These are phyloP conservation scores for Lipomyces japonicus DNA, from an alignment of 805 yeast genomes.

Conservation along the genomic window DNA sequence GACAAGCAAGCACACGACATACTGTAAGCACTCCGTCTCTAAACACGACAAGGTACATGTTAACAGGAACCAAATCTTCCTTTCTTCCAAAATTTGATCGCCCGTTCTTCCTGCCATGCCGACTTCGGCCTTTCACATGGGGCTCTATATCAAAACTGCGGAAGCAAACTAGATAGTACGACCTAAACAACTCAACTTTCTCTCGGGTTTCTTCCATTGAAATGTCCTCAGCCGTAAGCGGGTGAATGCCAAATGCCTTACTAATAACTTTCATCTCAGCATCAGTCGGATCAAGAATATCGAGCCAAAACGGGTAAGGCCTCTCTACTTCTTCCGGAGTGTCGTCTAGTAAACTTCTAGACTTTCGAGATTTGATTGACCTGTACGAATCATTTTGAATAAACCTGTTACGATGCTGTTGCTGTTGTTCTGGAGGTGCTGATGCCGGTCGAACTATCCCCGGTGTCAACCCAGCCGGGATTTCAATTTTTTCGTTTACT, in stretches of 20 bases:
- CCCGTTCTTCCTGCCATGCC: constrained; percentile 36
- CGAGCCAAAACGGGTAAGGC: constrained; percentile 59
- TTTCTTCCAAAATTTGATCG: constrained; percentile 17
- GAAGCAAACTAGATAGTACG: constrained; percentile 89
- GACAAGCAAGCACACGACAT: too few relatives aligned
- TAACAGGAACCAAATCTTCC: constrained; percentile 63
- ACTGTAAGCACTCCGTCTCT: constrained; percentile 77
- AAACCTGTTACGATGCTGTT: neutral
- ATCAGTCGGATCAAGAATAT: constrained; percentile 87
- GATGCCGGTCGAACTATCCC: neutral
- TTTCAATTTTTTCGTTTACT: neutral
- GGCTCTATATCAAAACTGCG: constrained; percentile 67
- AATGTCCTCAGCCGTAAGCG: constrained; percentile 93
- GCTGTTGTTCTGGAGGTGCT: neutral
- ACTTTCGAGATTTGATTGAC: constrained; percentile 41
- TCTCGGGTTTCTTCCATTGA: constrained; percentile 91
- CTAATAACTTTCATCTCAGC: constrained; percentile 92
- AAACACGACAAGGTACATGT: constrained; percentile 90
- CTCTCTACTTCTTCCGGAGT: constrained; percentile 4
- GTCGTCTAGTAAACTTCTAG: constrained; percentile 52
- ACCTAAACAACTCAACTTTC: constrained; percentile 87
- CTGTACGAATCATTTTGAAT: neutral
- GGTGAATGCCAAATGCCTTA: constrained; percentile 91
- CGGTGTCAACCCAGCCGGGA: neutral
- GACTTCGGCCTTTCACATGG: constrained; percentile 38